Base-by-base conservation (phyloP, 75 land plant species). In the Pseudotsuga menziesii region DNA sequence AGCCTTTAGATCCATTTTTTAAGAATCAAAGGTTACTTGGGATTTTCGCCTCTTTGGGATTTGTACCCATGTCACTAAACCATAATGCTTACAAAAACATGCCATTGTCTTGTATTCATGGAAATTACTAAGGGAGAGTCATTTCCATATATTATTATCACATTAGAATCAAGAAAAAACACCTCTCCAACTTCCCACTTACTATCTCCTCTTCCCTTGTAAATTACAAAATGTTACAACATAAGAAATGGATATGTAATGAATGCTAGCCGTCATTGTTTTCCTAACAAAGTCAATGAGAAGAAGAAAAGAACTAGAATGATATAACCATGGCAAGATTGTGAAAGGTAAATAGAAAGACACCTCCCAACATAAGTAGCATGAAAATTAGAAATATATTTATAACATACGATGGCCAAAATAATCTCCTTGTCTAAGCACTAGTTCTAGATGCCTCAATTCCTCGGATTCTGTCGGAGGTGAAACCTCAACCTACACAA, bases 401-500 rank as follows among this genome's bases (percentile, higher is more conserved):
- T 0, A 48, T 17, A 26, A 39, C 73, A 23, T 74, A 91, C 97
- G 88, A 85, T 83, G 76, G 25, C 94, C 98, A 87, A 96, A 96
- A 76, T 87, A 96, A 76, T 96, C 98, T 77, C 86, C 91, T 55
- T 79, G 79, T 73, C 81, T 87, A 77, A 96, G 82, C 6, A 76
- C 79, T 75, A 84, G 77, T 75, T 88, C 88, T 25, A 85, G 78
- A 25, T 76, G 89, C 59, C 75, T 83, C 78, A 75, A 84, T 61
- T 78, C 87, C 35, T 83, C 91, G 19, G 63, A 64, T 62, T 80
- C 44, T 26, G 64, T 58, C 0, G 86, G 64, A n/a, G 83, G 78
- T 76, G 74, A 75, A 58, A 91, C 89, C 67, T 89, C 91, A 58
- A 88, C 93, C 93, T 91, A 62, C 59, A 32, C 60, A 73, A 59